Evolutionary conservation across 2,329 filamentous ascomycete genomes (phyloP).

Genomic region (Rhynchosporium graminicola): DNA sequence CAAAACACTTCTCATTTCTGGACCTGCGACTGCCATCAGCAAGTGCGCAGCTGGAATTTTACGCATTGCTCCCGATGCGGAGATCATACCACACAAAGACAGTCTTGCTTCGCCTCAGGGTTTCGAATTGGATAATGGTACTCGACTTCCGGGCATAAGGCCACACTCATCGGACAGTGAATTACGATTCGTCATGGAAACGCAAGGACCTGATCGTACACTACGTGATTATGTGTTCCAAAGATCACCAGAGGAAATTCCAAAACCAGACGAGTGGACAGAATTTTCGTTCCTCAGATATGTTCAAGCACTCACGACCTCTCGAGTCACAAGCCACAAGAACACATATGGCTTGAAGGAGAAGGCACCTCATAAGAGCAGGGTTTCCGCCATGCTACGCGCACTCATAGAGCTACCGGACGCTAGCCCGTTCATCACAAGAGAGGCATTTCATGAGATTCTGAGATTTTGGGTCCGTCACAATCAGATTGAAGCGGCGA

Average conservation of each 20-base stretch:
- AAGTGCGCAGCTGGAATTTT: conserved; percentile 30
- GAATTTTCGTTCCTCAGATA: conserved; percentile 43
- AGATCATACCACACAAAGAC: conserved; percentile 13
- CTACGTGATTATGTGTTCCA: neutral
- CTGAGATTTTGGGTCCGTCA: conserved; percentile 43
- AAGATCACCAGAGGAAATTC: conserved; percentile 26
- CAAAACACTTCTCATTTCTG: conserved; percentile 30
- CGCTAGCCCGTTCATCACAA: conserved; percentile 41
- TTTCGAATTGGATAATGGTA: neutral
- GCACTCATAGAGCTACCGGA: conserved; percentile 41
- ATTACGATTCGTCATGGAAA: neutral
- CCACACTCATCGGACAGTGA: neutral
- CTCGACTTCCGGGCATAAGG: neutral
- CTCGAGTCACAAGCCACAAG: conserved; percentile 28
- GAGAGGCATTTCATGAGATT: conserved; percentile 45
- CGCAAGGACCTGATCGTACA: neutral
- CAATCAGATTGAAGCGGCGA: conserved; percentile 39
- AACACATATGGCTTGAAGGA: conserved; percentile 28
- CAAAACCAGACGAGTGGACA: conserved; percentile 35
- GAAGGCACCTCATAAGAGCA: conserved; percentile 23
- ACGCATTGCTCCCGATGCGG: conserved; percentile 22
- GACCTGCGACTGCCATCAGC: conserved; percentile 26
- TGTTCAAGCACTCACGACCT: conserved; percentile 43
- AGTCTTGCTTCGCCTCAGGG: neutral
- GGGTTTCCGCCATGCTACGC: conserved; percentile 36